phyloP scores from a whole-genome alignment of 306 rosid genomes.

The Fragaria ananassa region DNA sequence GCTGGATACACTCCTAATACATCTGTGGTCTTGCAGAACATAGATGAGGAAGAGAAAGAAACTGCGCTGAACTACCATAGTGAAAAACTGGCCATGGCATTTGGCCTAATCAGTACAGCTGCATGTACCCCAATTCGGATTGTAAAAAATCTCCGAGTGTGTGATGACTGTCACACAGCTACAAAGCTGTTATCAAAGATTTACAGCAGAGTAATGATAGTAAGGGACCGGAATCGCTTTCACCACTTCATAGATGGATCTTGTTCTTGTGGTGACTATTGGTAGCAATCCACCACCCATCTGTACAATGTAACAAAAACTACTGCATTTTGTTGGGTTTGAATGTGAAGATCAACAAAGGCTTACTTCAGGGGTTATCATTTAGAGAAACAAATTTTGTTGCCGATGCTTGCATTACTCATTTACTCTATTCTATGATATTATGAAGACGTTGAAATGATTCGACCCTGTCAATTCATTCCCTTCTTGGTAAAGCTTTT shows the following conservation, averaged over 20 bases:
- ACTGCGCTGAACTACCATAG: slow-evolving; percentile 49
- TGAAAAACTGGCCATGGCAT: slow-evolving; percentile 72
- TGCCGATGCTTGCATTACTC: too few species aligned
- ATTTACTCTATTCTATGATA: too few species aligned
- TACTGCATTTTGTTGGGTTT: too few species aligned
- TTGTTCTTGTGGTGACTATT: slow-evolving; percentile 56
- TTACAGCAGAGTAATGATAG: slow-evolving; percentile 53
- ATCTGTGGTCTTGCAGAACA: slow-evolving; percentile 42
- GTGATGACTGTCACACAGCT: slow-evolving; percentile 62
- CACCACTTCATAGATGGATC: slow-evolving; percentile 61
- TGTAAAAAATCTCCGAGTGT: slow-evolving; percentile 60
- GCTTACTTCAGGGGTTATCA: too few species aligned
- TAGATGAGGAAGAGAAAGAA: slow-evolving; percentile 60
- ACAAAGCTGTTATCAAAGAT: slow-evolving; percentile 58
- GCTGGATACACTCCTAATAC: slow-evolving; percentile 52
- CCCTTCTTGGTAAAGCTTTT: too few species aligned
- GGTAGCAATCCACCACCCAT: slow-evolving; percentile 23
- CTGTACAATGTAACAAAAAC: not conserved
- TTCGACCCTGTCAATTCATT: too few species aligned
- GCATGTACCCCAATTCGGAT: slow-evolving; percentile 50
- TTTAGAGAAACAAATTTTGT: too few species aligned
- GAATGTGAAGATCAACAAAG: too few species aligned
- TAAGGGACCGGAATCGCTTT: slow-evolving; percentile 65
- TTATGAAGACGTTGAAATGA: too few species aligned
- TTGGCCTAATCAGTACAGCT: slow-evolving; percentile 54